These are phyloP conservation scores for Morella rubra DNA, from an alignment of 306 rosid species.

Conservation along the genomic window DNA sequence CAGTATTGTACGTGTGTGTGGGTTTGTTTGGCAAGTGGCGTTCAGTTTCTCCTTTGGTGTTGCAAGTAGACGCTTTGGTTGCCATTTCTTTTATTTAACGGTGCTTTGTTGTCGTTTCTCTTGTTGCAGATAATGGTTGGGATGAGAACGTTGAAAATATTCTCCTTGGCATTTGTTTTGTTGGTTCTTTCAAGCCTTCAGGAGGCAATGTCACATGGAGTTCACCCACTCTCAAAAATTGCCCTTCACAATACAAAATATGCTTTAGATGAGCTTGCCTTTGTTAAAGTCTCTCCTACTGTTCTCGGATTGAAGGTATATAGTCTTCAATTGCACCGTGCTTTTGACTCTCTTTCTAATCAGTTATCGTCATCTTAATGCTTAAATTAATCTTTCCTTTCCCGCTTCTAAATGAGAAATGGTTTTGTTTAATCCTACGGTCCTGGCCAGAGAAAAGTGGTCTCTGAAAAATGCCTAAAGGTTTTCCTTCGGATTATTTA, in stretches of 20 bases:
- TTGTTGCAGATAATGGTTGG: constrained; percentile 22
- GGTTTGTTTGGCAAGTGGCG: too few species aligned
- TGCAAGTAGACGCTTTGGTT: too few species aligned
- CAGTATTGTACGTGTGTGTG: too few species aligned
- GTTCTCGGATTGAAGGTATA: constrained; percentile 64
- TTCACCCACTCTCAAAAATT: constrained; percentile 69
- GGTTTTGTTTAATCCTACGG: too few species aligned
- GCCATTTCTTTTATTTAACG: too few species aligned
- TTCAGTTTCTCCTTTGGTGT: too few species aligned
- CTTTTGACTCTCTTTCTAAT: constrained; percentile 7
- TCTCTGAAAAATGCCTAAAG: too few species aligned
- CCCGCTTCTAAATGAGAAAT: too few species aligned
- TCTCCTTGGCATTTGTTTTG: constrained; percentile 34
- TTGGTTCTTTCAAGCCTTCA: constrained; percentile 42
- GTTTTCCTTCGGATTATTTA: too few species aligned
- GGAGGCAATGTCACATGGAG: constrained; percentile 53
- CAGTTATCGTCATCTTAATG: too few species aligned
- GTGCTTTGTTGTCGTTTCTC: background rate
- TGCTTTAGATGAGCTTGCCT: constrained; percentile 53
- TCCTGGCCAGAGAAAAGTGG: too few species aligned
- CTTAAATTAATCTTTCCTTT: too few species aligned
- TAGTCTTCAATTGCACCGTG: constrained; percentile 14
- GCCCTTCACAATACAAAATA: constrained; percentile 49
- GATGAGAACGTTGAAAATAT: constrained; percentile 38
- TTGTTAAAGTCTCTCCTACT: constrained; percentile 51